Evolutionary conservation across 139 green algal species (phyloP).

Genomic region (Chlorella vulgaris): DNA sequence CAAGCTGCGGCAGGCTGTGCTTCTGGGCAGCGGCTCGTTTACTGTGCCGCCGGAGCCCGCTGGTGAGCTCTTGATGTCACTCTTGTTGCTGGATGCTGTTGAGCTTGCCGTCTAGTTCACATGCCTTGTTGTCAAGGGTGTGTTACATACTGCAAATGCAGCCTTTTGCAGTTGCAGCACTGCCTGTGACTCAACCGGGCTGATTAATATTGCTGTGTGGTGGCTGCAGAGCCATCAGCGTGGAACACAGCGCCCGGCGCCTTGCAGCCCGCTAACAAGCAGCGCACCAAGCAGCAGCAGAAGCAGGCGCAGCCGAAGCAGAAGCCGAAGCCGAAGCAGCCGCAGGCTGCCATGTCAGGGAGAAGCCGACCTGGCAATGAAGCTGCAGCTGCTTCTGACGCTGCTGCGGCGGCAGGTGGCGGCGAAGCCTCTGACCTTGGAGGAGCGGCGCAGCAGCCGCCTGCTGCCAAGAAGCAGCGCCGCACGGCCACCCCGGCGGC

Average conservation of each 20-base stretch:
- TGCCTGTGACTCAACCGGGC: not conserved
- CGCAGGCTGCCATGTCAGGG: not conserved
- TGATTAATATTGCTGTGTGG: not conserved
- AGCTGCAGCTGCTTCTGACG: no score
- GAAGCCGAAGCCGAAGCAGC: not conserved
- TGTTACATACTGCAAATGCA: not conserved
- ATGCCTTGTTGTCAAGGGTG: not conserved
- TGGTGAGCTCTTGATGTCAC: not conserved
- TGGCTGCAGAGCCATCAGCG: not conserved
- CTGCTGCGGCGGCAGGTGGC: not conserved
- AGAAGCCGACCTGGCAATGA: not conserved
- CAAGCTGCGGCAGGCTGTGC: conserved; percentile 22
- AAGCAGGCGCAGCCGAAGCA: not conserved
- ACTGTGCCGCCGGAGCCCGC: not conserved
- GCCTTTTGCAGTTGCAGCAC: not conserved
- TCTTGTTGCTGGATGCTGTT: no score
- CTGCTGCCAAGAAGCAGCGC: not conserved
- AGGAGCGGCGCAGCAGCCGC: not conserved
- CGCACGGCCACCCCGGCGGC: not conserved
- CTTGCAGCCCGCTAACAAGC: not conserved
- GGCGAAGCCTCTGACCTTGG: not conserved
- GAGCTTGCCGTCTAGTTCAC: not conserved
- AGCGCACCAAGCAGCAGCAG: not conserved
- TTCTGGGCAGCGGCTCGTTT: not conserved
- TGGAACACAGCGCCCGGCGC: not conserved